A percentile compares a stretch with the other conserved stretches of the same genome.
Conservation (phyloP, 2,329 filamentous ascomycete genomes). For the Colletotrichum lini region DNA sequence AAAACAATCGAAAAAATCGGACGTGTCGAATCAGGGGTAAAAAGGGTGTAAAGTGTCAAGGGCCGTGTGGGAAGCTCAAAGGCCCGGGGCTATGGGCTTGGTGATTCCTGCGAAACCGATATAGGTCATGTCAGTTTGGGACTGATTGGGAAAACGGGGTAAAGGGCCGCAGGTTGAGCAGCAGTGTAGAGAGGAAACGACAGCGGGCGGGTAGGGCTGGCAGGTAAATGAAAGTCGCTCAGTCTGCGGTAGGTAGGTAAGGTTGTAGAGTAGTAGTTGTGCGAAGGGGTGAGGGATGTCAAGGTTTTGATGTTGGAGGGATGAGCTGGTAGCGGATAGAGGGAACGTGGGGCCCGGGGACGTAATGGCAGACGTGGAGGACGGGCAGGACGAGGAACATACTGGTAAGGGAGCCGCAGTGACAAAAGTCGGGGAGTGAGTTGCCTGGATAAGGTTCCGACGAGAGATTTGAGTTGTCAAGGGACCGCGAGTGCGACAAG, state of each 20-base stretch:
- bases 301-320: constrained; percentile 37
- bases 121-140: constrained; percentile 39
- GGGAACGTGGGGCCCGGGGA: constrained; percentile 27
- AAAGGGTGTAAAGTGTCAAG: constrained; percentile 15
- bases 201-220: constrained; percentile 31
- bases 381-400: background rate
- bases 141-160: constrained; percentile 27
- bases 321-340: constrained; percentile 39
- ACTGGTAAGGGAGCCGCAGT: background rate
- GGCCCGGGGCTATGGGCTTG: background rate
- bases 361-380: constrained; percentile 28
- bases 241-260: background rate
- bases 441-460: constrained; percentile 2
- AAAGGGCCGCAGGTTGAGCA: constrained; percentile 22
- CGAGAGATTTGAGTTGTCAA: constrained; percentile 15
- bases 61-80: background rate
- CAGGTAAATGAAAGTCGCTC: constrained; percentile 31
- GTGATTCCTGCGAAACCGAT: constrained; percentile 29
- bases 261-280: background rate
- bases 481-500: background rate
- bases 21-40: constrained; percentile 11
- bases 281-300: constrained; percentile 27
- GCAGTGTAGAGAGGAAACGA: constrained; percentile 5
- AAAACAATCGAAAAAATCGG: background rate
- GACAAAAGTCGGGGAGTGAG: background rate